Base-by-base conservation (phyloP, 305 asterid genomes). In the Fraxinus sp. region DNA sequence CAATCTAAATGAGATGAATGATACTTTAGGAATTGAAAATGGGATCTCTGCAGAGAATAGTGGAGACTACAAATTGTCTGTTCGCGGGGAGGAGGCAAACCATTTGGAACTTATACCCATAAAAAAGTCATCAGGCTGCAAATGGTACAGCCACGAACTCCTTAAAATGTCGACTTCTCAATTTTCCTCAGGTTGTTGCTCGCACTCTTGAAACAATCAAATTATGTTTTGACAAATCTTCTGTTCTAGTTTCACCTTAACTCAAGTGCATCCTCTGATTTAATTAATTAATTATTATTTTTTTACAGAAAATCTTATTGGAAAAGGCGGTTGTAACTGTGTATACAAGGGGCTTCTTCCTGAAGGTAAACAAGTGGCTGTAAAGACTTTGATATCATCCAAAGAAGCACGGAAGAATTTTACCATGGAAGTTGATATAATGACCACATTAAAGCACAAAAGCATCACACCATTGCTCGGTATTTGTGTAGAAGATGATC, bases 281-380 rank as follows among this genome's bases (percentile, higher is more conserved):
- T 72, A 20, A 44, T 78, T n/a, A 62, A 16, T 59, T 28, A 28
- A 28, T 28, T 28, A 28, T 28, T 24, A 24, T 6, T 0, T 6
- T 7, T 8, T 18, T 1, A 68, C 89, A 96, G 98, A 84, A 71
- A 91, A 94, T 85, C 88, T 96, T 52, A 89, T 94, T 35, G 97
- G 94, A n/a, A 88, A 85, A 81, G 99, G 98, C 78, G 97, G 97
- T 74, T 86, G 91, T 77, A 96, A 94, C 87, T 85, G 90, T 55
- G 99, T 96, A 13, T 94, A 92, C 87, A 93, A 88, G 83, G 98
- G 97, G 13, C 41, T 90, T 36, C 91, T 93, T 81, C 93, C 94
- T 28, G 91, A 89, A 70, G 98, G 97, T 11, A 94, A 87, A 74
- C 84, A 82, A 37, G 95, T 96, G 36, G 99, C 99, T 20, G 91